A percentile compares a stretch with the other conserved stretches of the same genome.
Evolutionary conservation across 192 early-diverging fungal genomes (phyloP).

Genomic region (Podila horticola): DNA sequence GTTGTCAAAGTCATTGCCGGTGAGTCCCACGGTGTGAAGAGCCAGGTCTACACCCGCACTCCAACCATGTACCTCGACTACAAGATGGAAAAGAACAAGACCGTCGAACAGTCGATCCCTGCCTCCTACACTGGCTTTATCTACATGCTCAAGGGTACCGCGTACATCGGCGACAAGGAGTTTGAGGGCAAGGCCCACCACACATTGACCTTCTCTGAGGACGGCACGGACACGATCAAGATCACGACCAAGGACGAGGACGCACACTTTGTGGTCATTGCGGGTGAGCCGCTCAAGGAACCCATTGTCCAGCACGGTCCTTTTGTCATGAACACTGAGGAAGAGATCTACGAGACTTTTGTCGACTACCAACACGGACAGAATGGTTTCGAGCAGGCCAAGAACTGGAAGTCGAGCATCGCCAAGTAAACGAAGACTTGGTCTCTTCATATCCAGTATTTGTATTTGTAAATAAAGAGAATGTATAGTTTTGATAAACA

Average conservation of each 20-base stretch:
- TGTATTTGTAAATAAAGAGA: neutral
- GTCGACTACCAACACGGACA: slow-evolving; percentile 64
- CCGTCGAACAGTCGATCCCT: slow-evolving; percentile 24
- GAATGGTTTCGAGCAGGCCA: slow-evolving; percentile 75
- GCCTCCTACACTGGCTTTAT: slow-evolving; percentile 30
- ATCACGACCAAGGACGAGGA: slow-evolving; percentile 29
- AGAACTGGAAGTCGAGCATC: slow-evolving; percentile 57
- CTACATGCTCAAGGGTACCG: slow-evolving; percentile 25
- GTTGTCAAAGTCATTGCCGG: slow-evolving; percentile 39
- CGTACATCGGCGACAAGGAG: slow-evolving; percentile 18
- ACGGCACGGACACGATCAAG: slow-evolving; percentile 18
- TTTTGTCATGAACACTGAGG: slow-evolving; percentile 72
- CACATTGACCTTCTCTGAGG: slow-evolving; percentile 19
- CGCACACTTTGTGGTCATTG: slow-evolving; percentile 39
- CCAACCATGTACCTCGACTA: slow-evolving; percentile 45
- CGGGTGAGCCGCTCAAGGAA: slow-evolving; percentile 60
- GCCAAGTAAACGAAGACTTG: neutral
- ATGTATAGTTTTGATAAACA: too few relatives aligned
- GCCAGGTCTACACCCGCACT: slow-evolving; percentile 17
- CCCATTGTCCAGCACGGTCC: slow-evolving; percentile 68
- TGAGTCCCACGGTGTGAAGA: slow-evolving; percentile 19
- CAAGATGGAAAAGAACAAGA: slow-evolving; percentile 14
- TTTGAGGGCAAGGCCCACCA: slow-evolving; percentile 12
- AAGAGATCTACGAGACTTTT: slow-evolving; percentile 63
- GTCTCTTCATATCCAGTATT: neutral